Evolutionary conservation across 2,329 filamentous ascomycete species (phyloP).

Genomic region (Alternaria conjuncta): DNA sequence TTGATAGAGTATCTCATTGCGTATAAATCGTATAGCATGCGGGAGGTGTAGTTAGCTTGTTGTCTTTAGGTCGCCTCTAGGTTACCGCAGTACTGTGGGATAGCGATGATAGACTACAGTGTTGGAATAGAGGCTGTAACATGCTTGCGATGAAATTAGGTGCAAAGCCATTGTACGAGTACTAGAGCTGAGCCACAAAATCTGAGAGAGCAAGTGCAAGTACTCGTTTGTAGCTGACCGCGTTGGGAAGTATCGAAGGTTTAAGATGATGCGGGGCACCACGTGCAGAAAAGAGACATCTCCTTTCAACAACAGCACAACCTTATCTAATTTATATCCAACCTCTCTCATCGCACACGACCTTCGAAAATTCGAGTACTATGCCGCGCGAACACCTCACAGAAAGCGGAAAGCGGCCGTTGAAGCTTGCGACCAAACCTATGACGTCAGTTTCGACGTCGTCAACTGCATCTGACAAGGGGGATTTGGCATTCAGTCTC

Average conservation of each 20-base stretch:
- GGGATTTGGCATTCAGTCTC: conserved; percentile 12
- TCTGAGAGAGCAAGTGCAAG: background rate
- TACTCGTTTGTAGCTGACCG: background rate
- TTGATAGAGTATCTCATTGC: no score
- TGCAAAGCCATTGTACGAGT: background rate
- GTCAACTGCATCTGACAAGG: background rate
- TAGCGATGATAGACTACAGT: no score
- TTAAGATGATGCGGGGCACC: conserved; percentile 9
- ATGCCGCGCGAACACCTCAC: background rate
- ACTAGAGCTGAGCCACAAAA: background rate
- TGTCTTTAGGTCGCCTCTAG: no score
- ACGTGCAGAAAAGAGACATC: background rate
- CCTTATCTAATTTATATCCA: background rate
- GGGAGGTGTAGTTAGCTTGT: no score
- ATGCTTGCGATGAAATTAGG: background rate
- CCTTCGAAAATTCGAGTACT: background rate
- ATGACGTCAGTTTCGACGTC: conserved; percentile 18
- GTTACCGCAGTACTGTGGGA: no score
- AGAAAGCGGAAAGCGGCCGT: conserved; percentile 7
- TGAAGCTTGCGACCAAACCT: conserved; percentile 6
- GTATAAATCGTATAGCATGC: no score
- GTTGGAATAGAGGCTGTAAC: background rate
- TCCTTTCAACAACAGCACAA: background rate
- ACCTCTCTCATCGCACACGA: background rate
- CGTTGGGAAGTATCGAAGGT: background rate